Conservation (phyloP, 169 alveolate species). For the Eimeria acervulina region DNA sequence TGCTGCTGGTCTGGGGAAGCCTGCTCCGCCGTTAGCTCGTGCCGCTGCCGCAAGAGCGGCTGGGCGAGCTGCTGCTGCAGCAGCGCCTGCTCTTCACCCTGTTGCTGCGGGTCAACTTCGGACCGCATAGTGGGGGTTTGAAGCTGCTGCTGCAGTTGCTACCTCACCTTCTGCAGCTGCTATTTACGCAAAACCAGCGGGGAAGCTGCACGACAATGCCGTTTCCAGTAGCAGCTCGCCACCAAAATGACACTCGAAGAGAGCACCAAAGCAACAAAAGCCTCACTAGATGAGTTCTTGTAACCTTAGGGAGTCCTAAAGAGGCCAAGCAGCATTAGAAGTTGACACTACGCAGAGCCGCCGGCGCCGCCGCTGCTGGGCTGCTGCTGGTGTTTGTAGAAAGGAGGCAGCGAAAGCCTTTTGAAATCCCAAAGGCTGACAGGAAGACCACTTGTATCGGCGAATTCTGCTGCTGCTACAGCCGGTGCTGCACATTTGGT, state of each 20-base stretch:
- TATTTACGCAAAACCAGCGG: not conserved
- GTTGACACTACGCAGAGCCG: not conserved
- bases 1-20: not conserved
- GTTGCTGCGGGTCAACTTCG: not conserved
- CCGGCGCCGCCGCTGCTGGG: conserved; percentile 5
- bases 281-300: not conserved
- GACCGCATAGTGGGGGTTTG: conserved; percentile 18
- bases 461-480: conserved; percentile 6
- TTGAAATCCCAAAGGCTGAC: not conserved
- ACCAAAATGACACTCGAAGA: not conserved
- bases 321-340: not conserved
- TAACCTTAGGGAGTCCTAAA: not conserved
- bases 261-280: not conserved
- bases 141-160: conserved; percentile 19
- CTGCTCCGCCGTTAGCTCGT: not conserved
- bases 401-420: not conserved
- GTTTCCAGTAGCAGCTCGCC: not conserved
- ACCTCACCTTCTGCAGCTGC: not conserved
- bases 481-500: not conserved
- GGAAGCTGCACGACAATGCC: not conserved
- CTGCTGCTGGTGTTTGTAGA: not conserved
- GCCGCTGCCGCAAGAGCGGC: conserved; percentile 30
- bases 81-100: not conserved
- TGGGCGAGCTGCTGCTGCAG: conserved; percentile 49
- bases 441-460: not conserved